Conservation (phyloP, 2,329 filamentous ascomycete genomes). For the Phialocephala sp. region DNA sequence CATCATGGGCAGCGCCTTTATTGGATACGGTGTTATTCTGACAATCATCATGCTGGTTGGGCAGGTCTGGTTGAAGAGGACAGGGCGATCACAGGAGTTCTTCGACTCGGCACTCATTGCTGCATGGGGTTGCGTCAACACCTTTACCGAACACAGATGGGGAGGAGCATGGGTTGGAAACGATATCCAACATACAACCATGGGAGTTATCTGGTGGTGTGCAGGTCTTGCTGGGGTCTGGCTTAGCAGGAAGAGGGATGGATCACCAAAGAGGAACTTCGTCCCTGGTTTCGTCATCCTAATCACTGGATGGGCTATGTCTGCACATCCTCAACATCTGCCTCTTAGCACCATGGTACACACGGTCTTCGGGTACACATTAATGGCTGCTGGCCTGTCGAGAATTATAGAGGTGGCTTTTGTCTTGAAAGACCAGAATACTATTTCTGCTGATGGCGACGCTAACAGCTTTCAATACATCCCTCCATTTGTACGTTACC, state of each 20-base stretch:
- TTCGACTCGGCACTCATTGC: slow-evolving; percentile 92
- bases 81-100: slow-evolving; percentile 92
- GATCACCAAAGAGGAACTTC: slow-evolving; percentile 88
- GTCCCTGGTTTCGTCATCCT: slow-evolving; percentile 90
- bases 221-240: slow-evolving; percentile 91
- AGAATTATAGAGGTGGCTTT: slow-evolving; percentile 93
- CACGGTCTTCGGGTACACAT: slow-evolving; percentile 87
- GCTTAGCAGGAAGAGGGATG: slow-evolving; percentile 84
- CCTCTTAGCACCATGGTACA: slow-evolving; percentile 89
- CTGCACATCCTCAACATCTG: slow-evolving; percentile 83
- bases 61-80: slow-evolving; percentile 82
- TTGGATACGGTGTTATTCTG: slow-evolving; percentile 88
- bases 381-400: slow-evolving; percentile 86
- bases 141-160: slow-evolving; percentile 97
- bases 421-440: slow-evolving; percentile 74
- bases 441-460: slow-evolving; percentile 70
- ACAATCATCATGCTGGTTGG: slow-evolving; percentile 87
- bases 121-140: slow-evolving; percentile 96
- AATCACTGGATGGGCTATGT: slow-evolving; percentile 96
- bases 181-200: slow-evolving; percentile 97
- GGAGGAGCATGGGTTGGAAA: slow-evolving; percentile 87
- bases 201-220: slow-evolving; percentile 99
- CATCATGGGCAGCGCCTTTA: slow-evolving; percentile 98
- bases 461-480: slow-evolving; percentile 76
- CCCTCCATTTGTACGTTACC: slow-evolving; percentile 68